phyloP scores from a whole-genome alignment of 1,284 basidiomycete species.

The Singerocomus rubriflavus region DNA sequence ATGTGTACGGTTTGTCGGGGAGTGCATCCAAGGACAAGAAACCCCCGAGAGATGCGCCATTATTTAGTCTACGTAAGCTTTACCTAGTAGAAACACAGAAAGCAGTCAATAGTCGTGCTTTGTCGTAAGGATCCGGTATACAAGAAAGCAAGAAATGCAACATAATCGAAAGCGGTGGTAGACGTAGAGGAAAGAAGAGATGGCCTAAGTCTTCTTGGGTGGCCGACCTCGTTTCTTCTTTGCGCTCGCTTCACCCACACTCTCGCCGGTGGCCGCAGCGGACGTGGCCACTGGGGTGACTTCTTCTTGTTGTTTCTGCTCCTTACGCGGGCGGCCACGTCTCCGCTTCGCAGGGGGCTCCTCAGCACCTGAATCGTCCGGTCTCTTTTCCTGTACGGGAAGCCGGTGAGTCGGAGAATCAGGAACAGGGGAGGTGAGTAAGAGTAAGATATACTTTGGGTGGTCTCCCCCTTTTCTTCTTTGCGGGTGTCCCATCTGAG shows the following conservation, averaged over 20 bases:
- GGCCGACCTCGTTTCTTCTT: constrained; percentile 74
- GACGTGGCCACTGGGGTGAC: constrained; percentile 23
- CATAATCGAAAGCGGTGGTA: constrained; percentile 19
- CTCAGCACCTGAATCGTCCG: constrained; percentile 44
- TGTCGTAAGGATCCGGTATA: constrained; percentile 35
- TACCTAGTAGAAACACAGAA: constrained; percentile 36
- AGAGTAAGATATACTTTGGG: constrained; percentile 56
- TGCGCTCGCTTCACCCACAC: constrained; percentile 40
- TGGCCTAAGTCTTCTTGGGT: constrained; percentile 52
- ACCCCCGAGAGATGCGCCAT: constrained; percentile 26
- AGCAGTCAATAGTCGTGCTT: constrained; percentile 31
- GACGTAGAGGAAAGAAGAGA: constrained; percentile 3
- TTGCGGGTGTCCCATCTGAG: constrained; percentile 37
- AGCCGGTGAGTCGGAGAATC: constrained; percentile 27
- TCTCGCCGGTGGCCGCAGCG: constrained; percentile 41
- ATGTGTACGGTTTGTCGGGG: constrained; percentile 18
- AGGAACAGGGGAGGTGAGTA: constrained; percentile 22
- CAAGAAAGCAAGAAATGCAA: constrained; percentile 33
- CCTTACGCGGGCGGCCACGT: constrained; percentile 71
- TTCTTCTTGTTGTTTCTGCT: constrained; percentile 50
- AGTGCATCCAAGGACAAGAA: constrained; percentile 19
- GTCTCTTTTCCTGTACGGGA: constrained; percentile 51
- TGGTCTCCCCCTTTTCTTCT: constrained; percentile 70
- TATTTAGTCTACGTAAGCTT: constrained; percentile 36
- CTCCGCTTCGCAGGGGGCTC: constrained; percentile 56